phyloP scores from a whole-genome alignment of 2,329 filamentous ascomycete species.

The Simplicillium aogashimaense region DNA sequence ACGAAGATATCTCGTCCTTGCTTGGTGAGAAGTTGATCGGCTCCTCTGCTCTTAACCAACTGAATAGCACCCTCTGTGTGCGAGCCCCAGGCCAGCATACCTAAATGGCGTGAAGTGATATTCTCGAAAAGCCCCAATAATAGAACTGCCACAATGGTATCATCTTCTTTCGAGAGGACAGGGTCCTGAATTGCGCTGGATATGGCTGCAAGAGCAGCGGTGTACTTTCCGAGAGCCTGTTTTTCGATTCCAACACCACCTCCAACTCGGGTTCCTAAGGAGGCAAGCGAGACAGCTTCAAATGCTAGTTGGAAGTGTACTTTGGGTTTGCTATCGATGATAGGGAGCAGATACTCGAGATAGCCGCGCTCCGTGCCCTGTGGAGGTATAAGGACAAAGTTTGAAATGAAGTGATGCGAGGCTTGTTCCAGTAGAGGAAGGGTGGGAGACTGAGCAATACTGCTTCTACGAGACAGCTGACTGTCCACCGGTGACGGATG shows the following conservation, averaged over 20 bases:
- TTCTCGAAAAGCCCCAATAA: constrained; percentile 52
- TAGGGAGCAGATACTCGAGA: constrained; percentile 48
- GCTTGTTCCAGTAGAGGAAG: constrained; percentile 44
- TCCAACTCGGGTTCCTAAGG: constrained; percentile 40
- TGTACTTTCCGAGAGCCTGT: constrained; percentile 41
- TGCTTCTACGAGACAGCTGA: constrained; percentile 17
- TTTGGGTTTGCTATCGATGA: constrained; percentile 31
- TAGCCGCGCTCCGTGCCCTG: constrained; percentile 42
- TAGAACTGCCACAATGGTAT: constrained; percentile 48
- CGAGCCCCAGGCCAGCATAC: constrained; percentile 49
- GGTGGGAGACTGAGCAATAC: constrained; percentile 1
- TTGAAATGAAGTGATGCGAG: constrained; percentile 49
- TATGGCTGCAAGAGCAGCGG: constrained; percentile 41
- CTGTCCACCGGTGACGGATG: too few species aligned
- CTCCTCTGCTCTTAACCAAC: constrained; percentile 46
- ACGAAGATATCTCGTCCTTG: constrained; percentile 46
- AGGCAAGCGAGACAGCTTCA: constrained; percentile 48
- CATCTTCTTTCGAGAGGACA: constrained; percentile 38
- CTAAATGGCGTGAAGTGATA: constrained; percentile 44
- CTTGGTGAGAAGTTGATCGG: constrained; percentile 42
- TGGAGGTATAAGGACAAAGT: constrained; percentile 46
- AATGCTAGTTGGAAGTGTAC: constrained; percentile 47
- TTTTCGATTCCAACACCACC: constrained; percentile 21
- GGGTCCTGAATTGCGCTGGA: constrained; percentile 43
- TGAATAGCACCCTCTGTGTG: constrained; percentile 57